Conservation (phyloP, 1,284 basidiomycete genomes). For the Ustilago crameri region DNA sequence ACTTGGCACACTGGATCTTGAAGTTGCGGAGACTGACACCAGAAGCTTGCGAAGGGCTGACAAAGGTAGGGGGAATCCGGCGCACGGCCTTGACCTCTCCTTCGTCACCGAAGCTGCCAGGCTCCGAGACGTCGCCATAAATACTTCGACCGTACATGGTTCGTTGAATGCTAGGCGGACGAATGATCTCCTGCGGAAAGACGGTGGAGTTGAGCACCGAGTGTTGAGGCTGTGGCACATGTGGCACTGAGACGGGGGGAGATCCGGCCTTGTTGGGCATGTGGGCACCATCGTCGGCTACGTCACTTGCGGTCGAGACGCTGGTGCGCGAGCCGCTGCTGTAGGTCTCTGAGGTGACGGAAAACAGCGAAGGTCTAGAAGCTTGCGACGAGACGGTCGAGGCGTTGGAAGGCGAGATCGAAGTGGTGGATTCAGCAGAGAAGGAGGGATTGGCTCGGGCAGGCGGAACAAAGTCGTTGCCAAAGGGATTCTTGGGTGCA, state of each 20-base stretch:
- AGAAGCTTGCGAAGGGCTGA: constrained; percentile 45
- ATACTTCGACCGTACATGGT: constrained; percentile 34
- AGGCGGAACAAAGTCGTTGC: constrained; percentile 5
- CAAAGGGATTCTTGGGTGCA: constrained; percentile 5
- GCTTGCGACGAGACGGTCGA: constrained; percentile 47
- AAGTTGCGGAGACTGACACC: constrained; percentile 65
- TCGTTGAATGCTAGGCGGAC: constrained; percentile 36
- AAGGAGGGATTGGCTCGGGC: constrained; percentile 2
- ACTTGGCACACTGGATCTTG: constrained; percentile 74
- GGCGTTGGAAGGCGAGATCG: constrained; percentile 41
- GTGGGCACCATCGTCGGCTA: constrained; percentile 23
- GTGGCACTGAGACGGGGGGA: constrained; percentile 1
- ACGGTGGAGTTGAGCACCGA: constrained; percentile 60
- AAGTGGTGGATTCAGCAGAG: constrained; percentile 16
- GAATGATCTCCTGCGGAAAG: constrained; percentile 52
- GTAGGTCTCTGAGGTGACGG: constrained; percentile 29
- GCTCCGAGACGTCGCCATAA: constrained; percentile 22
- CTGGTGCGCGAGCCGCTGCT: constrained; percentile 42
- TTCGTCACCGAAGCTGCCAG: constrained; percentile 19
- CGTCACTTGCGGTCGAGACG: constrained; percentile 40
- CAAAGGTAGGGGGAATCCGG: constrained; percentile 41
- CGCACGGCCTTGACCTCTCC: constrained; percentile 15
- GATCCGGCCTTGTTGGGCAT: constrained; percentile 7
- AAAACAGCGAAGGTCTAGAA: constrained; percentile 54
- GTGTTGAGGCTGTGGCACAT: constrained; percentile 52